A percentile compares a stretch with the other conserved stretches of the same genome.
phyloP scores from a whole-genome alignment of 2,329 filamentous ascomycete species.

The Fusarium marasasianum region DNA sequence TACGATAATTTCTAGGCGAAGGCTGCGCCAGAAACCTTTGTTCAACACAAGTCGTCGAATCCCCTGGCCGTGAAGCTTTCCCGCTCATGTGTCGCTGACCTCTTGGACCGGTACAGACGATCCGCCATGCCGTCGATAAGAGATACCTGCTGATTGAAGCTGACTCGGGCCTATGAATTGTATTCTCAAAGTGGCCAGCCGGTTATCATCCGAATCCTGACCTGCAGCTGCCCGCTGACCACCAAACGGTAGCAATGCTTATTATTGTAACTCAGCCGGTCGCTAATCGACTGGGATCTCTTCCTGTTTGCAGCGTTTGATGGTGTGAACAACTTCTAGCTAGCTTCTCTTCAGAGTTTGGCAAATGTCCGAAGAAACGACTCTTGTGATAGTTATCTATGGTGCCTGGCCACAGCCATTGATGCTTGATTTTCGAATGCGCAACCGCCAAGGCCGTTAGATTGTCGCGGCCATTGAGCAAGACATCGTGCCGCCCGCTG shows the following conservation, averaged over 20 bases:
- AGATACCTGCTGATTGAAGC: background rate
- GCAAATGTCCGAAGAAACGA: background rate
- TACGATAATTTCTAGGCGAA: background rate
- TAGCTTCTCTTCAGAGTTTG: background rate
- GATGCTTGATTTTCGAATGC: conserved; percentile 11
- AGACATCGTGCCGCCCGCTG: conserved; percentile 40
- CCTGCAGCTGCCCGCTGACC: conserved; percentile 20
- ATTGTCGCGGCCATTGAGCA: conserved; percentile 32
- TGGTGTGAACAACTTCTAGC: background rate
- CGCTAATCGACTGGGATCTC: conserved; percentile 17
- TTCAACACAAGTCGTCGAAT: background rate
- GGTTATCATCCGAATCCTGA: conserved; percentile 8
- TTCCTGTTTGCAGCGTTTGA: background rate
- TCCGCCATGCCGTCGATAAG: background rate
- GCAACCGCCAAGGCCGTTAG: conserved; percentile 26
- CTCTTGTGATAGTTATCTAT: background rate
- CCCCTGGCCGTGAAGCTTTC: background rate
- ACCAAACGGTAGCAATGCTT: conserved; percentile 4
- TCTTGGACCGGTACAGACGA: background rate
- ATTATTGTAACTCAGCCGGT: conserved; percentile 18
- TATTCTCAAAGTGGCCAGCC: conserved; percentile 1
- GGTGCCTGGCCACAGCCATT: background rate
- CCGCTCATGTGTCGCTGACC: background rate
- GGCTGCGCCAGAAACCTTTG: background rate
- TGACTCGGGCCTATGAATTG: conserved; percentile 7